These are phyloP conservation scores for Pleurotus tuoliensis DNA, from an alignment of 768 basidiomycete species.

Conservation along the genomic window DNA sequence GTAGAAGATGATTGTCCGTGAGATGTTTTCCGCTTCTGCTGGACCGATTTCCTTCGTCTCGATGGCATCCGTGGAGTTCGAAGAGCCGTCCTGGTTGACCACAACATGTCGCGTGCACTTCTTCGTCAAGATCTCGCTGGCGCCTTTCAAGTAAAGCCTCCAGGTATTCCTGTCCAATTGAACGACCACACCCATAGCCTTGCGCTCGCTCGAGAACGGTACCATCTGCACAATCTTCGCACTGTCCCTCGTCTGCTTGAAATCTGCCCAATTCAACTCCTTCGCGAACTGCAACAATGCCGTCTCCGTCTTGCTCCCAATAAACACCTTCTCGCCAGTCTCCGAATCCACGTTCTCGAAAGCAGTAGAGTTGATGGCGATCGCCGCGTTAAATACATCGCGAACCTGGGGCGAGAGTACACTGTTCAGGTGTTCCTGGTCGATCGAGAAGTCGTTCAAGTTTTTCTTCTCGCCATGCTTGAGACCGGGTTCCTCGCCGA, in stretches of 20 bases:
- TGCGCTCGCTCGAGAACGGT: conserved; percentile 76
- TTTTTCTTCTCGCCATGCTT: conserved; percentile 38
- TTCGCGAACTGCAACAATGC: conserved; percentile 69
- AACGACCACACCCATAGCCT: conserved; percentile 89
- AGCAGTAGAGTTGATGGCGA: conserved; percentile 10
- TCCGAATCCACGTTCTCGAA: conserved; percentile 55
- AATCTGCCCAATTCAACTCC: conserved; percentile 61
- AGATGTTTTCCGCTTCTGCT: conserved; percentile 76
- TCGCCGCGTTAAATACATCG: conserved; percentile 8
- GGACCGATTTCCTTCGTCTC: conserved; percentile 61
- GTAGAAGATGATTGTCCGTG: conserved; percentile 94
- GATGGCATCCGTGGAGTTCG: conserved; percentile 26
- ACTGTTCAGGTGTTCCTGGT: conserved; percentile 64
- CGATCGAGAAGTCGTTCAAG: conserved; percentile 79
- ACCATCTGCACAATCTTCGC: conserved; percentile 62
- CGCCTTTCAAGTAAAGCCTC: conserved; percentile 87
- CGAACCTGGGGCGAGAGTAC: conserved; percentile 39
- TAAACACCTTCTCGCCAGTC: conserved; percentile 45
- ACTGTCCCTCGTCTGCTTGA: conserved; percentile 47
- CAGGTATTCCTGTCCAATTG: conserved; percentile 44
- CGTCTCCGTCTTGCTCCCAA: conserved; percentile 80
- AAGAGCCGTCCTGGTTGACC: conserved; percentile 37
- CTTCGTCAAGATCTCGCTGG: conserved; percentile 88
- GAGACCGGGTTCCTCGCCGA: conserved; percentile 39
- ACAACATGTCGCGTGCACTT: conserved; percentile 71